phyloP scores from a whole-genome alignment of 2,329 filamentous ascomycete genomes.

The Venturia nashicola region DNA sequence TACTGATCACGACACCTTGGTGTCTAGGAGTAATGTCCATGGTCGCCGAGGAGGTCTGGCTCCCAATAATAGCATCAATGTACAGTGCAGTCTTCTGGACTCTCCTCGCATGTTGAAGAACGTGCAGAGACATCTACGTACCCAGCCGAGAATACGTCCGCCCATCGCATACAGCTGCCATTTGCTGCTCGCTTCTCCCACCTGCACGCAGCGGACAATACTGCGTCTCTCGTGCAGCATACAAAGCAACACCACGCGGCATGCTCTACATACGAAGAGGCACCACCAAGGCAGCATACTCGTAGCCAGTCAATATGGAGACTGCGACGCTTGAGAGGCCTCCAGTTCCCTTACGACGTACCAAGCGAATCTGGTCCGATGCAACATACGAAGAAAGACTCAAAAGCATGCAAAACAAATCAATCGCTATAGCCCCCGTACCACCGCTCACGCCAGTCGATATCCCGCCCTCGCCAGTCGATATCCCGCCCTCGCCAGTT shows the following conservation, averaged over 20 bases:
- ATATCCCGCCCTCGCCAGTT: background rate
- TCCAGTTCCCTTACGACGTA: slow-evolving; percentile 4
- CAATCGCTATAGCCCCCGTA: background rate
- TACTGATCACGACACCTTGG: background rate
- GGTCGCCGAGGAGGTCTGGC: background rate
- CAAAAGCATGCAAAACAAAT: background rate
- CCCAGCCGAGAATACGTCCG: too few relatives aligned
- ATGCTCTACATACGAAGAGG: background rate
- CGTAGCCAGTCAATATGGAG: background rate
- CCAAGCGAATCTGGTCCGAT: slow-evolving; percentile 4
- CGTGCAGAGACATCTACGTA: too few relatives aligned
- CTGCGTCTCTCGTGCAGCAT: background rate
- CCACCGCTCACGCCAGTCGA: background rate
- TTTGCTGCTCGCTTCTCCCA: too few relatives aligned
- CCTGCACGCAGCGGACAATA: too few relatives aligned
- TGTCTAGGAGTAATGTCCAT: background rate
- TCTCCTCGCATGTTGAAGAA: background rate
- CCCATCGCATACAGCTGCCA: too few relatives aligned
- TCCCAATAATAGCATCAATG: background rate
- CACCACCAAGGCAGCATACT: background rate
- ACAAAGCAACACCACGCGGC: background rate
- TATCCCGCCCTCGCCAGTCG: background rate
- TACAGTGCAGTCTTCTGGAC: background rate
- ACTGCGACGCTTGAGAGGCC: slow-evolving; percentile 3
- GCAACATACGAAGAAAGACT: background rate